Conservation (phyloP, 169 alveolate species). For the Besnoitia besnoiti region DNA sequence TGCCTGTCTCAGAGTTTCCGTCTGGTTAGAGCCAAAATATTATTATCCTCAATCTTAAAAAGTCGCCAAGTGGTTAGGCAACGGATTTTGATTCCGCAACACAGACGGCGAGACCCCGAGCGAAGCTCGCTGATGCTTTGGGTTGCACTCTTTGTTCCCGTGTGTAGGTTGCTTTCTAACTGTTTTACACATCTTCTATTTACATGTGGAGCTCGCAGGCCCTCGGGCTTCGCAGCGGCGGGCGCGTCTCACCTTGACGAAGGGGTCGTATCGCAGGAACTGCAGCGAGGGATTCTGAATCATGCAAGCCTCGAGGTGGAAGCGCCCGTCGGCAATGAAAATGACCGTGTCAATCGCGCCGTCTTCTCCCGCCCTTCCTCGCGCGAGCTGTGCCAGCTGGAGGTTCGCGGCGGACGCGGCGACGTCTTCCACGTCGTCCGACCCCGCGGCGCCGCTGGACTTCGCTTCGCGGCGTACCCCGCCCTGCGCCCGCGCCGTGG, state of each 20-base stretch:
- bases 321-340: slow-evolving; percentile 98
- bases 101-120: too few relatives aligned
- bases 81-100: too few relatives aligned
- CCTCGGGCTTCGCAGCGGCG: too few relatives aligned
- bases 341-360: slow-evolving; percentile 76
- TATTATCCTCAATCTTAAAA: too few relatives aligned
- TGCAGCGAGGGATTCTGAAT: slow-evolving; percentile 94
- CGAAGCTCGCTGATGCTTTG: too few relatives aligned
- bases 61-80: too few relatives aligned
- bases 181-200: too few relatives aligned
- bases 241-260: slow-evolving; percentile 59
- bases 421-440: neutral
- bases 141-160: neutral
- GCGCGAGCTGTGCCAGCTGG: neutral
- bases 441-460: too few relatives aligned
- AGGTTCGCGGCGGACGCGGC: neutral
- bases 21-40: too few relatives aligned
- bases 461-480: neutral
- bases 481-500: neutral
- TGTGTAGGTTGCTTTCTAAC: neutral
- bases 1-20: too few relatives aligned
- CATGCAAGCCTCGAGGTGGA: slow-evolving; percentile 99
- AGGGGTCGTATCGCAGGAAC: slow-evolving; percentile 88
- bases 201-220: too few relatives aligned
- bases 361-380: neutral